A percentile compares a stretch with the other conserved stretches of the same genome.
These are phyloP conservation scores for Mycena maculata DNA, from an alignment of 768 basidiomycete genomes.

Conservation along the genomic window DNA sequence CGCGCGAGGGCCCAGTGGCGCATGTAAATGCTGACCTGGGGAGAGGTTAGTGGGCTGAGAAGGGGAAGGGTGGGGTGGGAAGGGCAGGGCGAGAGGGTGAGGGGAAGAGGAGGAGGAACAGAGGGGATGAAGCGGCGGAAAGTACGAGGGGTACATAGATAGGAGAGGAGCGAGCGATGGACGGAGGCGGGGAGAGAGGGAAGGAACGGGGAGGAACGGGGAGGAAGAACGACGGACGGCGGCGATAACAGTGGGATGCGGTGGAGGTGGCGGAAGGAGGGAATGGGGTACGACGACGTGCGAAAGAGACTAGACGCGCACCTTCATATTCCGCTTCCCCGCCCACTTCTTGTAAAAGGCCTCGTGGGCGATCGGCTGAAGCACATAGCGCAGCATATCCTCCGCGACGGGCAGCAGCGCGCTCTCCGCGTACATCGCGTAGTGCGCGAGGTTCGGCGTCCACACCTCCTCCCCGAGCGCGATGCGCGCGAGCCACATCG, in stretches of 20 bases:
- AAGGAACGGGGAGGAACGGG: no score
- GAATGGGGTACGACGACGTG: conserved; percentile 32
- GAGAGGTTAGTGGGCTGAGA: not conserved
- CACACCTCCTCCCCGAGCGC: conserved; percentile 81
- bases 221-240: no score
- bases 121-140: not conserved
- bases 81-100: not conserved
- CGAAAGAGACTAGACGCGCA: no score
- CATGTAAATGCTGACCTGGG: conserved; percentile 71
- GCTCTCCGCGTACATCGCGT: conserved; percentile 85
- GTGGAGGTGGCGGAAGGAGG: no score
- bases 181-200: no score
- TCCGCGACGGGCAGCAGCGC: conserved; percentile 85
- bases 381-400: conserved; percentile 88
- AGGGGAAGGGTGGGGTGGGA: conserved; percentile 5
- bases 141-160: no score
- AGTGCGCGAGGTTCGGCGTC: conserved; percentile 89
- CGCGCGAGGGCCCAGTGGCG: conserved; percentile 73
- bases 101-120: not conserved
- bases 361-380: conserved; percentile 77
- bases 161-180: no score
- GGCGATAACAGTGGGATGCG: no score
- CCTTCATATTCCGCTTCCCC: conserved; percentile 85
- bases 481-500: conserved; percentile 87
- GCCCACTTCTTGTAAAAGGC: conserved; percentile 92